Evolutionary conservation across 2,329 filamentous ascomycete genomes (phyloP).

Genomic region (Aureobasidium subglaciale): DNA sequence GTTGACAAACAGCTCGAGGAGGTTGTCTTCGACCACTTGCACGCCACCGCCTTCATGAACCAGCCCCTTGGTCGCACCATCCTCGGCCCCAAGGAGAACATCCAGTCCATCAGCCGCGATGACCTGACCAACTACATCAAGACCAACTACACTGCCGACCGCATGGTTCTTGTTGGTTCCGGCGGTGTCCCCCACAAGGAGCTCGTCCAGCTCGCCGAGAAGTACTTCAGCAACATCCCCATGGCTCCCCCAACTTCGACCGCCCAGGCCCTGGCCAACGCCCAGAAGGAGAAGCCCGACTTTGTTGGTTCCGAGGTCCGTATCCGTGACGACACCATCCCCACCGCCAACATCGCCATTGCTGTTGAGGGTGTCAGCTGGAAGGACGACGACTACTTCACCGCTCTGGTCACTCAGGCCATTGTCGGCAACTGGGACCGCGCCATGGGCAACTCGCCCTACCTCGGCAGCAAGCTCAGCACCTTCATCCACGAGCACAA

Average conservation of each 20-base stretch:
- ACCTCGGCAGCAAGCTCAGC: conserved; percentile 97
- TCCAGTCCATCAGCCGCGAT: conserved; percentile 85
- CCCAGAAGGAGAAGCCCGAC: conserved; percentile 78
- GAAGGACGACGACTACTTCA: conserved; percentile 99
- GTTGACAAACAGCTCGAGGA: conserved; percentile 99
- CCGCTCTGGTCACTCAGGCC: conserved; percentile 91
- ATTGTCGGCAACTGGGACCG: conserved; percentile 99
- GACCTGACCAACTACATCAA: conserved; percentile 96
- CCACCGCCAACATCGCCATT: conserved; percentile 94
- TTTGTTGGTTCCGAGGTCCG: conserved; percentile 96
- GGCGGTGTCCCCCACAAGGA: conserved; percentile 90
- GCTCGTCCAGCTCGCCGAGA: conserved; percentile 91
- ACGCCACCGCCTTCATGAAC: conserved; percentile 94
- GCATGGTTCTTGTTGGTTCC: conserved; percentile 96
- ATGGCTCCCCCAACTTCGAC: conserved; percentile 66
- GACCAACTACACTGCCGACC: conserved; percentile 98
- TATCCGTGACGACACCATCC: conserved; percentile 91
- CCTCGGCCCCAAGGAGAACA: conserved; percentile 95
- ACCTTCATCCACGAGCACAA: conserved; percentile 88
- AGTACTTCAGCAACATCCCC: conserved; percentile 82
- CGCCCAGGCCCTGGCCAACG: conserved; percentile 63
- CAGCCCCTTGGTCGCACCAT: conserved; percentile 97
- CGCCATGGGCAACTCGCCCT: conserved; percentile 93
- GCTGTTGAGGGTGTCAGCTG: conserved; percentile 99
- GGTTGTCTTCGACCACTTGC: conserved; percentile 97